Base-by-base conservation (phyloP, 148 eudicot species). In the Tetragonia tetragonoides region DNA sequence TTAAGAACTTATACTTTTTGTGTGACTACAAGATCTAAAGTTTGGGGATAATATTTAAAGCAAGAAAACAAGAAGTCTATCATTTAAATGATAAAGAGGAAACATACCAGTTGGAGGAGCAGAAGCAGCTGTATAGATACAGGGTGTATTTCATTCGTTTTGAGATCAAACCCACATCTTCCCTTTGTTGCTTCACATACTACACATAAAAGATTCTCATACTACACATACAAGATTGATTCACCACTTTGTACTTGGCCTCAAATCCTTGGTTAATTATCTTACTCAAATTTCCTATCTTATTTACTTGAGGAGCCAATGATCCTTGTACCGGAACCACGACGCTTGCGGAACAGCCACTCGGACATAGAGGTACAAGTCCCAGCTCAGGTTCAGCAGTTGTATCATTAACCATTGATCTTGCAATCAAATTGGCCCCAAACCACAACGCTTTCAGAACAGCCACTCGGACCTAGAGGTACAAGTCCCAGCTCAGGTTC, bases 311-410 rank as follows among this genome's bases (percentile, higher is more conserved):
- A 3, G 11, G 46, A 54, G 75, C 83, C 51, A 72, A 70, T 23
- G 81, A 75, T 18, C 37, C 77, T 57, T 49, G 16, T 49, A 83
- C 73, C 3, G 86, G 88, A 70, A 86, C 83, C 77, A 79, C 70
- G 10, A 86, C 77, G 40, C 76, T 64, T 11, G 66, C 65, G 41
- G 77, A 41, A 75, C 88, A 86, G 28, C 74, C 82, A 75, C 20
- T 78, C 9, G 78, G 64, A 14, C 79, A 69, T 1, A 72, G 61
- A 6, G n/a, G n/a, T n/a, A n/a, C n/a, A n/a, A n/a, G 71, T 37
- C 83, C 81, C 11, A 37, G 63, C 47, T 70, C 62, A 2, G 57
- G 49, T 44, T 46, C 75, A 8, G 56, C 80, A 66, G 4, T 8
- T 0, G 73, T 62, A 2, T 70, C 54, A 39, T 75, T 75, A 44